phyloP scores from a whole-genome alignment of 1,284 basidiomycete genomes.

The Coriolopsis trogii region DNA sequence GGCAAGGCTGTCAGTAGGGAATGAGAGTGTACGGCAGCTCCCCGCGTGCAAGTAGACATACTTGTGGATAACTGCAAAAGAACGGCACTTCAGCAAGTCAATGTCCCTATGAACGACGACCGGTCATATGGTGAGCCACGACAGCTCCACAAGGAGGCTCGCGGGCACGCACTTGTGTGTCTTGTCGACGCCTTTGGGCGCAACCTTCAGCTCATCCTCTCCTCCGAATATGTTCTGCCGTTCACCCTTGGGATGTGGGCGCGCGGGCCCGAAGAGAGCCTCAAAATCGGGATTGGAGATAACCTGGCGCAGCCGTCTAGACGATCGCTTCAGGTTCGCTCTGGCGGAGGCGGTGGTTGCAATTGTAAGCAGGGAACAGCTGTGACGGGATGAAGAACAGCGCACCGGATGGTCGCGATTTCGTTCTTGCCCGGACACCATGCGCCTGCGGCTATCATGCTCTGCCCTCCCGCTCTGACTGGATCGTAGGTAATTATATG shows the following conservation, averaged over 20 bases:
- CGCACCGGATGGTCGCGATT: conserved; percentile 71
- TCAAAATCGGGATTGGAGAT: conserved; percentile 73
- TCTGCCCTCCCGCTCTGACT: conserved; percentile 75
- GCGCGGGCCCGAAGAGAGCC: conserved; percentile 70
- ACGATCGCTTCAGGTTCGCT: conserved; percentile 64
- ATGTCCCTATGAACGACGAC: conserved; percentile 64
- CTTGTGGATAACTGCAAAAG: conserved; percentile 72
- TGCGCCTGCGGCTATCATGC: conserved; percentile 76
- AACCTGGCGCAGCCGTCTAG: conserved; percentile 63
- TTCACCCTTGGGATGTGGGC: conserved; percentile 60
- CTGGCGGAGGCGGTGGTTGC: conserved; percentile 39
- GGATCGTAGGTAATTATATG: not conserved
- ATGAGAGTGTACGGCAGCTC: not conserved
- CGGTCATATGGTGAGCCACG: not conserved
- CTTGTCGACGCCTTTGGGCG: conserved; percentile 88
- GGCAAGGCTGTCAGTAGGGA: not conserved
- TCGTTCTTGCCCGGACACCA: conserved; percentile 88
- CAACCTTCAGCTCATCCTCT: conserved; percentile 83
- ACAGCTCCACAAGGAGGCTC: not conserved
- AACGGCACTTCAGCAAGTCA: conserved; percentile 83
- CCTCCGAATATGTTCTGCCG: conserved; percentile 78
- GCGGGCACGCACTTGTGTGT: conserved; percentile 60
- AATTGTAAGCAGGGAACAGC: not conserved
- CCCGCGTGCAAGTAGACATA: conserved; percentile 42
- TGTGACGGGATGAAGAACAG: conserved; percentile 3